Evolutionary conservation across 2,329 filamentous ascomycete species (phyloP), one percentile per base, ranked within the genome.

Genomic region (Phaeosphaeriaceae sp.): DNA sequence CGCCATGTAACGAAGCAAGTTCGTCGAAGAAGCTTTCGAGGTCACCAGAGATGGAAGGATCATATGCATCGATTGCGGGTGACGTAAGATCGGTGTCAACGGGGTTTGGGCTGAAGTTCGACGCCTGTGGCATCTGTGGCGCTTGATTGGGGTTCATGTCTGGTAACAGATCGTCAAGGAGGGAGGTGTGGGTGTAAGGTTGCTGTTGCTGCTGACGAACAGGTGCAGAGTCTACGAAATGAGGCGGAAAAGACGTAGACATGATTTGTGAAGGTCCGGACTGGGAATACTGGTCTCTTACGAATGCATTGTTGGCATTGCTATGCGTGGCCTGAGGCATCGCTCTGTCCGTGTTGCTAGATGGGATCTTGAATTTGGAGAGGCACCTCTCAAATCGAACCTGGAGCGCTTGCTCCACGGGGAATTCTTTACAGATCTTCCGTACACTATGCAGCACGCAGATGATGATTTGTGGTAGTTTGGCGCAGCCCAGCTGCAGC

Each of bases 11-110:
- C 11, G 84, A 84, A 5, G 84, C 84, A 44, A 88, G 75, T 60
- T 87, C 85, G 54, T 87, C 85, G 57, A 87, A 86, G 50, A 86
- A 79, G 17, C 81, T 83, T 60, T 85, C 83, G 61, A 72, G 72
- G 71, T 84, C 54, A 71, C 80, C 60, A 65, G 77, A 52, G 69
- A 78, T 51, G 73, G 79, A 32, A 72, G 78, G 55, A 76, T 76
- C 67, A 43, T 67, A 66, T 13, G 59, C 52, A 40, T 67, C 65
- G 17, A 57, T 46, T 15, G 55, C 13, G 46, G 54, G 54, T 54
- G 60, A 52, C 24, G 47, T 43, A 54, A 49, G 17, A 56, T 56
- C 21, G 52, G 35, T 53, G 3, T 62, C 58, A 19, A 67, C 58
- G 5, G 61, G 28, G 13, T 58, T 56, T 23, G 55, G 50, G 35